Evolutionary conservation across 805 yeast species (phyloP).

Genomic region (Candida vartiovaarae): DNA sequence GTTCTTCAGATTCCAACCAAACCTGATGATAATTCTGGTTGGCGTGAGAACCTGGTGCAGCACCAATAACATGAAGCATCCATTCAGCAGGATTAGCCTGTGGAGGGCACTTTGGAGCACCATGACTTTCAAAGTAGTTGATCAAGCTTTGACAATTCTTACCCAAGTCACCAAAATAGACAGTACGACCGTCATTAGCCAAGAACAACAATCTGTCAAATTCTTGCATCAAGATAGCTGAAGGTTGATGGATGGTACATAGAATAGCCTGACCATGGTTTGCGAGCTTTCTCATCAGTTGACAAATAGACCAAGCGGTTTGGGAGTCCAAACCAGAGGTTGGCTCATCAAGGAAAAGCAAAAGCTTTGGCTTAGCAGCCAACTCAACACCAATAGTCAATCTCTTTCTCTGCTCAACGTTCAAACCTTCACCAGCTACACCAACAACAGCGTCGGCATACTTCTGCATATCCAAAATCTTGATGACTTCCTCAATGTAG

Average conservation of each 20-base stretch:
- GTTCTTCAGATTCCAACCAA: slow-evolving; percentile 68
- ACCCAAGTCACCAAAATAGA: slow-evolving; percentile 72
- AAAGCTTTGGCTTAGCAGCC: slow-evolving; percentile 56
- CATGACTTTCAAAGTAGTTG: slow-evolving; percentile 57
- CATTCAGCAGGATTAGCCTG: slow-evolving; percentile 83
- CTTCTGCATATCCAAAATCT: slow-evolving; percentile 52
- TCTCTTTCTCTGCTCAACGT: slow-evolving; percentile 60
- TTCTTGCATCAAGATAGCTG: slow-evolving; percentile 68
- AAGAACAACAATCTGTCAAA: slow-evolving; percentile 71
- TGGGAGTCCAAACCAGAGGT: slow-evolving; percentile 66
- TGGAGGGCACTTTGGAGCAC: slow-evolving; percentile 60
- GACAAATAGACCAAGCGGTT: slow-evolving; percentile 61
- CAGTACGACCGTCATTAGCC: slow-evolving; percentile 66
- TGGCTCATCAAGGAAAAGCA: slow-evolving; percentile 60
- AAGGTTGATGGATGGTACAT: slow-evolving; percentile 83
- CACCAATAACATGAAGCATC: slow-evolving; percentile 85
- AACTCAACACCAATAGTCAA: slow-evolving; percentile 61
- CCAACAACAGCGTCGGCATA: slow-evolving; percentile 73
- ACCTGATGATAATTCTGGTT: slow-evolving; percentile 67
- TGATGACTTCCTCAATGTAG: slow-evolving; percentile 60
- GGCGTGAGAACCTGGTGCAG: slow-evolving; percentile 75
- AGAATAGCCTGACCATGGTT: slow-evolving; percentile 56
- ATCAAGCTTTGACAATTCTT: slow-evolving; percentile 49
- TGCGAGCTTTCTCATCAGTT: slow-evolving; percentile 52
- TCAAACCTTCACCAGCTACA: slow-evolving; percentile 63